Percentiles rank a stretch among this genome's conserved stretches.
phyloP scores from a whole-genome alignment of 805 yeast genomes.

The Kluyveromyces lactis region DNA sequence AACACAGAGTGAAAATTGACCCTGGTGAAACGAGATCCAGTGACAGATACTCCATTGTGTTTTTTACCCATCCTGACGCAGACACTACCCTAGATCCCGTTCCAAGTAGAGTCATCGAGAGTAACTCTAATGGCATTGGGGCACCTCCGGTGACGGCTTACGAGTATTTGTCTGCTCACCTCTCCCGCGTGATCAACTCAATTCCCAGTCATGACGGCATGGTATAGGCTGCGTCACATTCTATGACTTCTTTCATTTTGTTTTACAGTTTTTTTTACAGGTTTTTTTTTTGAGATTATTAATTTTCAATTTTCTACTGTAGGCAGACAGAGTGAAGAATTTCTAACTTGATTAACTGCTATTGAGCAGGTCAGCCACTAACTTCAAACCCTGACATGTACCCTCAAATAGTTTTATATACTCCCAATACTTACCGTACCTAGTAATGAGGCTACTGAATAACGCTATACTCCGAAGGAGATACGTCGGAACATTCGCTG shows the following conservation, averaged over 20 bases:
- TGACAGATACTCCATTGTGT: background rate
- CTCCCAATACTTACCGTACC: background rate
- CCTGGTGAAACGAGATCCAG: background rate
- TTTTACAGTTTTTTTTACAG: background rate
- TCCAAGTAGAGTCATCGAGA: background rate
- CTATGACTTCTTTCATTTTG: background rate
- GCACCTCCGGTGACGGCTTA: background rate
- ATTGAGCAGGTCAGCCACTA: background rate
- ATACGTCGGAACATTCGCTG: background rate
- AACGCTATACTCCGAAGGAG: background rate
- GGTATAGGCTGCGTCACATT: background rate
- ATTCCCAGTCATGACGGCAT: background rate
- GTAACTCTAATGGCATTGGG: background rate
- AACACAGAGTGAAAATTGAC: background rate
- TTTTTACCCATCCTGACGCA: background rate
- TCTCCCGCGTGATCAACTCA: background rate
- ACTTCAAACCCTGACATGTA: background rate
- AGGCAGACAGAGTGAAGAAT: background rate
- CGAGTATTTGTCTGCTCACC: background rate
- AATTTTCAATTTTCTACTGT: background rate
- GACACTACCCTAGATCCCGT: background rate
- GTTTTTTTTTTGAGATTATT: background rate
- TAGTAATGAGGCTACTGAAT: background rate
- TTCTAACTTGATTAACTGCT: constrained; percentile 1
- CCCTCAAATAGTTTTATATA: constrained; percentile 1